Base-by-base conservation (phyloP, 441 rosid genomes). In the Biscutella laevigata region DNA sequence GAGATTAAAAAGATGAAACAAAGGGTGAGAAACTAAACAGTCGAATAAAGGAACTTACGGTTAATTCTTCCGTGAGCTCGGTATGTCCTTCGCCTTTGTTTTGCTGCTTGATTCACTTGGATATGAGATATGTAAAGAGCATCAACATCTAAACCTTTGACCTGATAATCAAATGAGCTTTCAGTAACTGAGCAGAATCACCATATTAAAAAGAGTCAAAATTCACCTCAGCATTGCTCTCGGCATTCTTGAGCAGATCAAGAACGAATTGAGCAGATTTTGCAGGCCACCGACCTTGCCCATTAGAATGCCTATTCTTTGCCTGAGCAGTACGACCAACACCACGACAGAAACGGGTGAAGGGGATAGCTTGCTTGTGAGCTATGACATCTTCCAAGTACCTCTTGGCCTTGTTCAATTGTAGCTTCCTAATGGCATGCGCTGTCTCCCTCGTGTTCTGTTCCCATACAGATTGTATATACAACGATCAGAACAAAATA, bases 321-420 rank as follows among this genome's bases (percentile, higher is more conserved):
- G 94, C 99, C 73, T 92, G 97, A 57, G 99, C 97, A 56, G 97
- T 94, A 25, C 97, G 83, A 9, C 95, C 99, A 30, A 92, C 95
- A 34, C 97, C 97, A 40, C 97, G 39, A 27, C 97, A 92, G 72
- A 82, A 92, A 4, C 97, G 89, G 19, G 92, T 69, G 81, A 92
- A 92, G 13, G 99, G 99, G 6, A 88, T 86, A 14, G 97, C 99
- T 67, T 92, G 99, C 69, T 92, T 88, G 73, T 88, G 99, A 14
- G 73, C 96, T 54, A 86, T 65, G 21, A 92, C 99, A 88, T 92
- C 99, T 64, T 92, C 99, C 70, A 92, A 48, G 51, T 92, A 92
- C 57, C 96, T 80, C 74, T 92, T 92, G 3, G 99, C 97, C 89
- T 86, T 86, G 30, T 12, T 61, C 79, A 89, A 72, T 55, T 82